Base-by-base conservation (phyloP, 2,329 filamentous ascomycete genomes). In the Podosphaera fusca region DNA sequence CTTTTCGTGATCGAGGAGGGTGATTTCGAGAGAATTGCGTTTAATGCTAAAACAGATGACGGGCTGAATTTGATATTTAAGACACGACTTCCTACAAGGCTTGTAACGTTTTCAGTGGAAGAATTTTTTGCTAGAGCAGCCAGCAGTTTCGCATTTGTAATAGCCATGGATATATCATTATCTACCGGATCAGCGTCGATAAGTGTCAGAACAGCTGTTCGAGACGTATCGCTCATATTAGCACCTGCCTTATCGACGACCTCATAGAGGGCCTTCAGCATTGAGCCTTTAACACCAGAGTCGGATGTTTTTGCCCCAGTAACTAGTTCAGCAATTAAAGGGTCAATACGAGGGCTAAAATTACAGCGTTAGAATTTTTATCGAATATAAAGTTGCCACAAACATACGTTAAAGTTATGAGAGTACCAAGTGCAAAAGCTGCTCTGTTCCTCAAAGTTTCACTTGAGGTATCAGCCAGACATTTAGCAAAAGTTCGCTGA, bases 251-350 rank as follows among this genome's bases (percentile, higher is more conserved):
- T 95, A 74, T 87, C 90, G 59, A 98, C 84, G 35, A 98, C 92
- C 67, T 96, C 90, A 67, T 94, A 95, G 51, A 98, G 72, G 2
- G 92, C 92, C 73, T 94, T 95, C 65, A 98, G 77, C 92, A 98
- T 98, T 34, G 92, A 92, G 62, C 85, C 92, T 70, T 81, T 86
- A 61, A 98, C 92, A 51, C 90, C 90, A 4, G 80, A 67, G 66
- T 96, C 90, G 1, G 79, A 73, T 0, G 92, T 96, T 74, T 90
- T 95, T 33, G 88, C 92, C 52, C 92, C 92, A n/a, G 92, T 85
- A 29, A 96, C 88, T 53, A 98, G 77, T 70, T 98, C 92, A 59
- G 78, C 73, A 61, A 98, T 94, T 57, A 98, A 77, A 55, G 94
- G 92, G 69, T 98, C 94, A 31, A 98, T 87, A 66, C 94, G 82